Evolutionary conservation across 2,329 filamentous ascomycete species (phyloP), one percentile per base, ranked within the genome.

Genomic region (Ophiostoma australiae): DNA sequence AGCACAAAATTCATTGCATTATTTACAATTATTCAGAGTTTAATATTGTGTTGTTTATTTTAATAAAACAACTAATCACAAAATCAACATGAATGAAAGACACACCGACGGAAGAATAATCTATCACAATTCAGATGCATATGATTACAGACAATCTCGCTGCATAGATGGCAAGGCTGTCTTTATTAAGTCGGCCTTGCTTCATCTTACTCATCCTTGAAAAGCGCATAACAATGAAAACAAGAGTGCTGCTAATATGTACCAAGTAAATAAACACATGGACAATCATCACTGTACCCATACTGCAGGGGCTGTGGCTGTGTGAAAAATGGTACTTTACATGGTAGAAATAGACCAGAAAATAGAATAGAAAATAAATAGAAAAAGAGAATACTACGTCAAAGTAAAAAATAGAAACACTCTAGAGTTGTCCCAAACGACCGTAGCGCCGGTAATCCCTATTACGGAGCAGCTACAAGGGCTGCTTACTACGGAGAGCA

Each of bases 351-450:
- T 44, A 44, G 17, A 39, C 8, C 15, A 44, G n/a, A 23, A 55
- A 55, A 23, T 8, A 55, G 48, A 55, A 11, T 15, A 6, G 11
- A 48, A 3, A 48, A 48, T 10, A 48, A 48, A 48, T 15, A 20
- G 52, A 31, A 23, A 27, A 5, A 27, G 52, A 58, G 58, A 35
- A 63, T 63, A 27, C 52, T 27, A 58, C 52, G n/a, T 13, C 27
- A 31, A 31, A 58, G 52, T n/a, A 11, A 63, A 63, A 63, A 63
- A 63, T 63, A 63, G 58, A 63, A 35, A 33, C 58, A 63, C 27
- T 31, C 27, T 58, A 27, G 2, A 11, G 11, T 41, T 41, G 39
- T 13, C 48, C 52, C 58, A 35, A 33, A 17, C 8, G 4, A 63
- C 13, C 23, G 27, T 33, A 63, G n/a, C 27, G 27, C 7, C 27